phyloP scores from a whole-genome alignment of 1,284 basidiomycete genomes.

The Megacollybia platyphylla region DNA sequence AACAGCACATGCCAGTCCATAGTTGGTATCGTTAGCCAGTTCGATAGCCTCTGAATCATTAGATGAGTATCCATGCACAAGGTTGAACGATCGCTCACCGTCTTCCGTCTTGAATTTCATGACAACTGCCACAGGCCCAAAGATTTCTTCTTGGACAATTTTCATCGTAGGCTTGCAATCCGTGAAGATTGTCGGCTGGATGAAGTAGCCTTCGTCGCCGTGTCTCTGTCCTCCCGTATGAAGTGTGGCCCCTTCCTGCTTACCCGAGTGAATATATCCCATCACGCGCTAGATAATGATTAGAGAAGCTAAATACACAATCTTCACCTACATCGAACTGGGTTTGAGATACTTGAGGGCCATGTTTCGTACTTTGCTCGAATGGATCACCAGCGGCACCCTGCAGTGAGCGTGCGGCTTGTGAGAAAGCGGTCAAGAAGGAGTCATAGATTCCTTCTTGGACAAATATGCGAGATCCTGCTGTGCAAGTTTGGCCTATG shows the following conservation, averaged over 20 bases:
- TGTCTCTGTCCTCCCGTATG: slow-evolving; percentile 22
- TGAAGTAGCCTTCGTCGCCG: slow-evolving; percentile 66
- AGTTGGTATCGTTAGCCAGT: slow-evolving; percentile 68
- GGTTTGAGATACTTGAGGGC: slow-evolving; percentile 74
- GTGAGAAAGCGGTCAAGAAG: slow-evolving; percentile 48
- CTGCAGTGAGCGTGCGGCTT: slow-evolving; percentile 35
- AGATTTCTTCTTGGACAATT: slow-evolving; percentile 88
- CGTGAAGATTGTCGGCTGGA: slow-evolving; percentile 81
- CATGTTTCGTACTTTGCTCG: slow-evolving; percentile 56
- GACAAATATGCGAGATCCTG: slow-evolving; percentile 79
- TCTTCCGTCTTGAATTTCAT: slow-evolving; percentile 61
- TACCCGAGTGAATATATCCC: background rate
- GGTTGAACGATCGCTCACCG: slow-evolving; percentile 11
- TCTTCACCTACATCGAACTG: slow-evolving; percentile 43
- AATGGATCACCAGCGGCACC: slow-evolving; percentile 71
- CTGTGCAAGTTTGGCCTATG: slow-evolving; percentile 67
- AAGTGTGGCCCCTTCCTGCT: background rate
- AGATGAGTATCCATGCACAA: slow-evolving; percentile 20
- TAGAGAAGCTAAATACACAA: background rate
- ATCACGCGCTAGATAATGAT: background rate
- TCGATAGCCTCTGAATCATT: slow-evolving; percentile 40
- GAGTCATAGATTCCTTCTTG: slow-evolving; percentile 72
- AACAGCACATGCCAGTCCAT: slow-evolving; percentile 56
- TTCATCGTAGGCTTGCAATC: slow-evolving; percentile 69
- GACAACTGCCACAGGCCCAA: slow-evolving; percentile 73